phyloP scores from a whole-genome alignment of 345 rosid species.

The Lumnitzera racemosa region DNA sequence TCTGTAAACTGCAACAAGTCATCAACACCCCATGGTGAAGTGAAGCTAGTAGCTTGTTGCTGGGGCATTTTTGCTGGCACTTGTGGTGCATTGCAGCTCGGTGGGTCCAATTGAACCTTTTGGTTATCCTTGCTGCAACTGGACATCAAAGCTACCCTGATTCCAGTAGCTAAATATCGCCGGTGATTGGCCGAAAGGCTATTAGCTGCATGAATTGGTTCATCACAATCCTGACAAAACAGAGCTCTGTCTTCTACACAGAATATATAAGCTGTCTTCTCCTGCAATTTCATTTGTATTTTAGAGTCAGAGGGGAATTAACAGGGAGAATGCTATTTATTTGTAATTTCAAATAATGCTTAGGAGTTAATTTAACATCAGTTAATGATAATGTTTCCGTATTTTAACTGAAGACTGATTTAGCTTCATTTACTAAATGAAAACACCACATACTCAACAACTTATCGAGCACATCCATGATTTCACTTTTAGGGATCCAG shows the following conservation, averaged over 20 bases:
- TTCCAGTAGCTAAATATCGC: constrained; percentile 87
- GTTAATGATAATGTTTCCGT: no score
- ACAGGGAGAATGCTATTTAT: no score
- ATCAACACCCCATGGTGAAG: constrained; percentile 70
- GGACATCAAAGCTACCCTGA: constrained; percentile 70
- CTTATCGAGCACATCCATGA: no score
- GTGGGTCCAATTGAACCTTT: constrained; percentile 57
- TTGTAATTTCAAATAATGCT: no score
- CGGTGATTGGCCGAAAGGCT: constrained; percentile 84
- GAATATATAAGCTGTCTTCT: constrained; percentile 91
- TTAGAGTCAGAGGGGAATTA: no score
- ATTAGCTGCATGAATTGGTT: constrained; percentile 64
- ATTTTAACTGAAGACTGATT: no score
- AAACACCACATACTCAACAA: no score
- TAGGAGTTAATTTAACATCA: no score
- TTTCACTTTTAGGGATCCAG: no score
- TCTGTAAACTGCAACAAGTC: constrained; percentile 75
- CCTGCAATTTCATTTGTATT: constrained; percentile 30
- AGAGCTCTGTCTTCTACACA: constrained; percentile 98
- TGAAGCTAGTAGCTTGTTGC: constrained; percentile 35
- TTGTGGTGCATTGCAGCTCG: constrained; percentile 39
- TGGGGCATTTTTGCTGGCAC: constrained; percentile 29
- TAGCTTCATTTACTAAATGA: no score
- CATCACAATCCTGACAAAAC: constrained; percentile 81
- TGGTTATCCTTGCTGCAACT: constrained; percentile 45